phyloP scores from a whole-genome alignment of 2,329 filamentous ascomycete genomes.

The Chrysosporium keratinophilum region DNA sequence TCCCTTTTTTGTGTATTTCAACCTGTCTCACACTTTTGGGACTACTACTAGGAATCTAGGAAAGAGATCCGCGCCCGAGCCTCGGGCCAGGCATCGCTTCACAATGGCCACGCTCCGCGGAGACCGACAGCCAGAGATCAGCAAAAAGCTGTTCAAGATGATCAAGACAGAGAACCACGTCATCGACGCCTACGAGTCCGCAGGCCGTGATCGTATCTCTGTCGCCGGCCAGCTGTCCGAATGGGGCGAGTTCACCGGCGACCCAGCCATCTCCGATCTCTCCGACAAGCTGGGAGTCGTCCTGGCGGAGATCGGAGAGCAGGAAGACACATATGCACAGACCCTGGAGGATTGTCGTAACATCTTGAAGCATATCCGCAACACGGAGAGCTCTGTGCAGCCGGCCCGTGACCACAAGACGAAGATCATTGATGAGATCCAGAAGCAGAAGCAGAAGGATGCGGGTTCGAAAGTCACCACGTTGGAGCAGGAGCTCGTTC shows the following conservation, averaged over 20 bases:
- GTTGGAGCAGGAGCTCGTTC: conserved; percentile 90
- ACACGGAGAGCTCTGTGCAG: conserved; percentile 92
- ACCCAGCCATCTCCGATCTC: conserved; percentile 78
- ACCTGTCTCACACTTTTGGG: too few species aligned
- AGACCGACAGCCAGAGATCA: conserved; percentile 74
- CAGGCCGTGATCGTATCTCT: conserved; percentile 69
- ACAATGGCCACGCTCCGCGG: conserved; percentile 78
- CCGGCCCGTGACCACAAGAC: conserved; percentile 76
- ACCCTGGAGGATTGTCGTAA: conserved; percentile 74
- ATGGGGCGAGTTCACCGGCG: conserved; percentile 86
- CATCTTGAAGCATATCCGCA: conserved; percentile 81
- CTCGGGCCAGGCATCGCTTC: conserved; percentile 57
- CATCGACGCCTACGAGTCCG: conserved; percentile 72
- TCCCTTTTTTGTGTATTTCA: too few species aligned
- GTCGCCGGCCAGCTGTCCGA: conserved; percentile 89
- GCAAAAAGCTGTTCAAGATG: conserved; percentile 75
- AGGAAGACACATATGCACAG: conserved; percentile 81
- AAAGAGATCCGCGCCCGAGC: conserved; percentile 24
- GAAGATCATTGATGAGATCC: conserved; percentile 87
- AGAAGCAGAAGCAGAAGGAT: conserved; percentile 83
- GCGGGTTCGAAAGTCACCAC: conserved; percentile 72
- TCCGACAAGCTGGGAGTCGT: conserved; percentile 93
- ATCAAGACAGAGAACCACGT: conserved; percentile 93
- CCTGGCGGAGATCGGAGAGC: conserved; percentile 83
- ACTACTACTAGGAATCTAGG: conserved; percentile 31